Percentiles rank a stretch among this genome's conserved stretches.
These are phyloP conservation scores for Triticum aestivum DNA, from an alignment of 176 grass and related monocot species.

Conservation along the genomic window DNA sequence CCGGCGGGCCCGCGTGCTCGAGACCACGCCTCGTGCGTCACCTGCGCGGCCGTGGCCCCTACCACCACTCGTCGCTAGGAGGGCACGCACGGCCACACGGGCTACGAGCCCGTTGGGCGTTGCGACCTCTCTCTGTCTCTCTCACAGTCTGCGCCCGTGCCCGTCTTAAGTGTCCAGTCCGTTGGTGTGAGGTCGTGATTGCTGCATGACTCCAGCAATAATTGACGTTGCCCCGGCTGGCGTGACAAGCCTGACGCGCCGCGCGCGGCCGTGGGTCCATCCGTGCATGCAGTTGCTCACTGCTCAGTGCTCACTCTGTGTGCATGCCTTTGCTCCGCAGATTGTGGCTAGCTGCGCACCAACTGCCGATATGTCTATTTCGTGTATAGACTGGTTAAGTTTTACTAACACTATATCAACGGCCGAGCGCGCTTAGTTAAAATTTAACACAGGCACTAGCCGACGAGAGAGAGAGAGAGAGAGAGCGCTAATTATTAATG, in stretches of 20 bases:
- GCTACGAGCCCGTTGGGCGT: background rate
- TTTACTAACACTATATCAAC: too few species aligned
- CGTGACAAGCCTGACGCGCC: background rate
- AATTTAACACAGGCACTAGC: too few species aligned
- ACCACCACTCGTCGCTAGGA: too few species aligned
- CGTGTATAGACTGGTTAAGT: too few species aligned
- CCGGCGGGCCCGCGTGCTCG: background rate
- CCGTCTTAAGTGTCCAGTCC: constrained; percentile 3
- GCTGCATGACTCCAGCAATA: constrained; percentile 17
- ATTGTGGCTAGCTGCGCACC: background rate
- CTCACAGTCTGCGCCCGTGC: background rate
- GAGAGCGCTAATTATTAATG: too few species aligned
- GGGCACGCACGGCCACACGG: background rate
- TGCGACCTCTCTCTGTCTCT: background rate
- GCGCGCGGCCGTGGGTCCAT: background rate
- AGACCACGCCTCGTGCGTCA: constrained; percentile 20
- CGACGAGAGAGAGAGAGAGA: background rate
- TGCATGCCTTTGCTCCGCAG: background rate
- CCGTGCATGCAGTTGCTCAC: background rate
- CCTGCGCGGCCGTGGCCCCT: background rate
- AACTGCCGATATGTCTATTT: background rate
- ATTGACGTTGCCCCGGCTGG: background rate
- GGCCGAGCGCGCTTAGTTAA: too few species aligned
- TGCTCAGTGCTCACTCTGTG: background rate
- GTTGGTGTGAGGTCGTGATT: background rate